Evolutionary conservation across 306 rosid genomes (phyloP), one percentile per base, ranked within the genome.

Genomic region (Calophaca sinica): DNA sequence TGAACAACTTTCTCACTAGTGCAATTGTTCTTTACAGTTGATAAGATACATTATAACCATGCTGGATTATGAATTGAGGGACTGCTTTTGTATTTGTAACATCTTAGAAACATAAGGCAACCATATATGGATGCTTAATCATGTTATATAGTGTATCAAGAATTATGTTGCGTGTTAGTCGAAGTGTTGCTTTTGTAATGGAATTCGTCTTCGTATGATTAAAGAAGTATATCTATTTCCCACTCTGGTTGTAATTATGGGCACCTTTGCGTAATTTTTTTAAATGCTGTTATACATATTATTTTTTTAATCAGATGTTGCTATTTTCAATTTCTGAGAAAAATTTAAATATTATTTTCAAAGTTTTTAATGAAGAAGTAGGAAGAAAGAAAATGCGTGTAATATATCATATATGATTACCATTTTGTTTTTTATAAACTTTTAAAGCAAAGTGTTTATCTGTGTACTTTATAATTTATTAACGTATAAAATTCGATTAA

Each of bases 81-180:
- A 38, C n/a, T 74, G 7, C 7, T 74, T 53, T 7, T 45, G n/a
- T 9, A 74, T 74, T 36, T 26, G 12, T 39, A 5, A 36, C 50
- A 51, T 49, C 13, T 49, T 35, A 14, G 28, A 29, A 49, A 62
- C 51, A 49, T 62, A 11, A 74, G 32, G 62, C 51, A 74, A 36
- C 39, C 62, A 50, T n/a, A 26, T 15, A 20, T 62, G 15, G 71
- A 20, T 74, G 71, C 5, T 36, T 45, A 20, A 63, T 29, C 51
- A 39, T 50, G 51, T 62, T 74, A 3, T 58, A 5, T 35, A 11
- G 5, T 38, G 32, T 8, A 39, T 14, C 68, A 13, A 36, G 68
- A 10, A 45, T 32, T 9, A 35, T 50, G 14, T 74, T 51, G 8
- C 38, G 46, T 62, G 42, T 12, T 72, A 41, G 32, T 57, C 36